Base-by-base conservation (phyloP, 129 eudicot genomes). In the Dittrichia graveolens region DNA sequence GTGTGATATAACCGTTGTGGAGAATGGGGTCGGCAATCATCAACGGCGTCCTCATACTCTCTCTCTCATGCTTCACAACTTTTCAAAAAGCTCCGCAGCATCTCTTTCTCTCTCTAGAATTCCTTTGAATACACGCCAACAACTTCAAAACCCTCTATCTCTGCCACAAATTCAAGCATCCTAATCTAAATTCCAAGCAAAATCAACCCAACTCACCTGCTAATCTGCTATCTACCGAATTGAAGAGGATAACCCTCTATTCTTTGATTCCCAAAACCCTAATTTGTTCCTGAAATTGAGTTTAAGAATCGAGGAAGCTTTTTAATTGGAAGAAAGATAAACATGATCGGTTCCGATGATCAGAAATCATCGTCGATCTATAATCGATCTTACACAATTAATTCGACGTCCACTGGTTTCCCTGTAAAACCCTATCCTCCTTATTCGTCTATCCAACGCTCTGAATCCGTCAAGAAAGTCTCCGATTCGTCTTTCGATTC, bases 341-440 rank as follows among this genome's bases (percentile, higher is more conserved):
- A 61, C 2, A 78, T 78, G 82, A 61, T 49, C 44, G 77, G 66
- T 53, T 62, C 77, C 54, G 72, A 78, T 78, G 77, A 61, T 47
- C 64, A 62, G 43, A 78, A 78, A 41, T 49, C 71, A 43, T 63
- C 82, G 0, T 61, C 75, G 65, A 79, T 83, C 5, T 81, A 82
- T 37, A 88, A 61, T 46, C 96, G 97, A 49, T 91, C 97, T 1
- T 45, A 86, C 57, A 91, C 95, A 4, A 57, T 87, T 0, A 75
- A 85, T 42, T 65, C 89, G 0, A 10, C 85, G 4, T 12, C 84
- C 14, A 74, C 55, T 44, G 89, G 79, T 15, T 76, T 47, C 35
- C 34, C 90, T 13, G 76, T 71, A 49, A 88, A 82, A 65, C 84
- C 97, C 77, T 64, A 55, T 10, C 61, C 53, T 8, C 15, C 19